Percentiles rank a stretch among this genome's conserved stretches.
phyloP scores from a whole-genome alignment of 2,329 filamentous ascomycete species.

The Beauveria brongniartii region DNA sequence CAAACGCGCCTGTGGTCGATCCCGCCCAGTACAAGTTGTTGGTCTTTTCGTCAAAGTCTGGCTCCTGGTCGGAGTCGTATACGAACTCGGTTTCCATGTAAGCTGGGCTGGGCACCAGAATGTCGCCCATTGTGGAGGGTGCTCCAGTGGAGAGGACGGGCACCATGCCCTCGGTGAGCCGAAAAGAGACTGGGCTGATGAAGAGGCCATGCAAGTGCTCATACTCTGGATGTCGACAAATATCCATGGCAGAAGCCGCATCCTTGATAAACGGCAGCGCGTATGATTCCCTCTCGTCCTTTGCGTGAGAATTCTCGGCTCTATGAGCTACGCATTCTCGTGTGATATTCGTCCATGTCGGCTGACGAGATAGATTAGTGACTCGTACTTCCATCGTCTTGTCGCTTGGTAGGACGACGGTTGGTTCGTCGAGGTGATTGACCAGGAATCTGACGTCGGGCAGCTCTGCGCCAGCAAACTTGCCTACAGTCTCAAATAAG shows the following conservation, averaged over 20 bases:
- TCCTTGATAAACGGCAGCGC: slow-evolving; percentile 30
- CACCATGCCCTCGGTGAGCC: slow-evolving; percentile 29
- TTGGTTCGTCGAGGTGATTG: slow-evolving; percentile 41
- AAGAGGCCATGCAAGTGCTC: slow-evolving; percentile 35
- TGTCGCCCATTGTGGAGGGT: slow-evolving; percentile 40
- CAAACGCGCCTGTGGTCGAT: slow-evolving; percentile 42
- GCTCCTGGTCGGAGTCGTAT: slow-evolving; percentile 34
- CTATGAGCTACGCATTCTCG: slow-evolving; percentile 18
- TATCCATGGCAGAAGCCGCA: slow-evolving; percentile 20
- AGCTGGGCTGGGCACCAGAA: slow-evolving; percentile 43
- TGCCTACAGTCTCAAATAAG: slow-evolving; percentile 25
- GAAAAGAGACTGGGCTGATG: slow-evolving; percentile 34
- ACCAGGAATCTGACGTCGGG: slow-evolving; percentile 35
- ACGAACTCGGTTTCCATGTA: slow-evolving; percentile 35
- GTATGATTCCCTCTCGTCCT: slow-evolving; percentile 15
- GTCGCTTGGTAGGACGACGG: slow-evolving; percentile 25
- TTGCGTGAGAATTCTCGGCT: not conserved
- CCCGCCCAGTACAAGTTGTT: slow-evolving; percentile 50
- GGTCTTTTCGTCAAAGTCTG: slow-evolving; percentile 40
- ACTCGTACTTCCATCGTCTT: slow-evolving; percentile 13
- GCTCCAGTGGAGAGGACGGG: slow-evolving; percentile 40
- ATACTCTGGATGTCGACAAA: slow-evolving; percentile 39
- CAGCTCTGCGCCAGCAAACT: slow-evolving; percentile 18
- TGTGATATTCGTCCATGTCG: slow-evolving; percentile 26
- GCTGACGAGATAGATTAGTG: slow-evolving; percentile 20